Evolutionary conservation across 306 rosid genomes (phyloP), one percentile per base, ranked within the genome.

Genomic region (Vicia villosa): DNA sequence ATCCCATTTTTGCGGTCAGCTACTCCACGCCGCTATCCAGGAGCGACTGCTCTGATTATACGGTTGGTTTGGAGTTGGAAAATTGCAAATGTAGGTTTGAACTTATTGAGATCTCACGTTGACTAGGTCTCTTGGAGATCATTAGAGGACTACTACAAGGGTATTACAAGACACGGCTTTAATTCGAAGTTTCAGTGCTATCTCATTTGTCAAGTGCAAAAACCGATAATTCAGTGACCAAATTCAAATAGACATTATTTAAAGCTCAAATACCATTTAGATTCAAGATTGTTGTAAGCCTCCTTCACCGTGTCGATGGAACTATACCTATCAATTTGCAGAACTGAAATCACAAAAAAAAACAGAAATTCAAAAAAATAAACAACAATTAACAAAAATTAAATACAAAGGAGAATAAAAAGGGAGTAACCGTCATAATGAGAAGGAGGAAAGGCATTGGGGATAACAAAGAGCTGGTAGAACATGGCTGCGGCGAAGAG

Each of bases 391-490:
- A 37, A 61, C 14, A 40, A 40, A 12, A 41, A 1, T 1, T 5
- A 40, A 2, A 5, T 54, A 3, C 38, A 37, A 42, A 19, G 4
- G 6, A 20, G 2, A 43, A 2, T 20, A 8, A 45, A 0, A 54
- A 10, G 10, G 20, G 19, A 51, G 65, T 74, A 24, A 88, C 98
- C 88, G 56, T 88, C 96, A 71, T 90, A 93, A 49, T 90, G 91
- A 49, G 98, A 86, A 47, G 86, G 70, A 77, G 97, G 98, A 61
- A 85, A 93, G 22, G 97, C 82, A 30, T 81, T 88, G 77, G 98
- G 96, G 70, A 92, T 82, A 12, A 93, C 74, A 45, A 79, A 63
- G 60, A 93, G 96, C 78, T 93, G 98, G 73, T 82, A 93, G 82
- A 75, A 82, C 63, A 90, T 72, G 56, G 96, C 91, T 7, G 74